Base-by-base conservation (phyloP, 306 rosid species). In the Mimosa bimucronata region DNA sequence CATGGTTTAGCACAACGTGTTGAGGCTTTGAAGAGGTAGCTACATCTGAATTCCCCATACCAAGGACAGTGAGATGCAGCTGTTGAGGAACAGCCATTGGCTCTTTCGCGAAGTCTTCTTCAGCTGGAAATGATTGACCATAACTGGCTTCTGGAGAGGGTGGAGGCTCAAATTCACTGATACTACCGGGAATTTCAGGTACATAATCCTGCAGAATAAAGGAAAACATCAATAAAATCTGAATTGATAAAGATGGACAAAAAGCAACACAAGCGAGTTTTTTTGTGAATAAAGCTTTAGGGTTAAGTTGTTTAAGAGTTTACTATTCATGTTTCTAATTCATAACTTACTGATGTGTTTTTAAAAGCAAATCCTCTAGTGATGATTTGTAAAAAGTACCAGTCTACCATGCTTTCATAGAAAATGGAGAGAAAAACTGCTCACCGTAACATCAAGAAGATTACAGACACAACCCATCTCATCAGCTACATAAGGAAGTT, bases 1-100 rank as follows among this genome's bases (percentile, higher is more conserved):
- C 93, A 45, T 94, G 97, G 79, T 94, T 90, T 61, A 94, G 94
- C 85, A 94, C 94, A 75, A 94, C 97, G 72, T 94, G 98, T 71
- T 81, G 97, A 70, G 98, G 98, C 80, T 86, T 92, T 38, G 97
- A 87, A 65, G 94, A 77, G 61, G 97, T 75, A 64, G 82, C 88
- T 31, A 78, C 83, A 34, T 83, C 89, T 9, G 94, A 69, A 8
- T 86, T 85, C 71, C 88, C 94, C 92, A 86, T 83, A 25, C 92
- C 96, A 23, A 94, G 93, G 77, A 94, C 91, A 3, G 94, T 89
- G 48, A 88, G 88, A 80, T 94, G 97, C 77, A 92, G 87, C 81
- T 94, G 97, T 3, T 94, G 85, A 26, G 98, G 98, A 58, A 89
- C 91, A 16, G 88, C 80, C 83, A 85, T 79, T 0, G 98, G 98